Conservation (phyloP, 1,284 basidiomycete genomes). For the Abortiporus biennis region DNA sequence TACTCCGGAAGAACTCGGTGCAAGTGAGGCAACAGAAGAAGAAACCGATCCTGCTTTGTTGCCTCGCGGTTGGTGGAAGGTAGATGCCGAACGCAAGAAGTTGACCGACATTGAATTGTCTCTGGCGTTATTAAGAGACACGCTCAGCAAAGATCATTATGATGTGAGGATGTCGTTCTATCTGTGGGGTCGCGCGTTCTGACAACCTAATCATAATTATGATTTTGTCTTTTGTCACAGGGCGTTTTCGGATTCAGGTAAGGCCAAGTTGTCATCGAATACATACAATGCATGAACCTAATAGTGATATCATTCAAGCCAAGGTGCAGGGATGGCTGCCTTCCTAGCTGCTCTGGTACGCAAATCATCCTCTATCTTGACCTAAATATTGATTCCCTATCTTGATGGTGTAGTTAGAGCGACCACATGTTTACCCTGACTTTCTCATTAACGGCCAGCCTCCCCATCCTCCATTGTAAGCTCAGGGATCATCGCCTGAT, state of each 20-base stretch:
- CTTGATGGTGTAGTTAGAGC: slow-evolving; percentile 38
- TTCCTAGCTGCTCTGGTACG: slow-evolving; percentile 69
- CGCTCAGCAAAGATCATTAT: slow-evolving; percentile 46
- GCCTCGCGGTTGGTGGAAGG: slow-evolving; percentile 79
- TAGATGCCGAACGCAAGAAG: slow-evolving; percentile 41
- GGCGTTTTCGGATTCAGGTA: slow-evolving; percentile 82
- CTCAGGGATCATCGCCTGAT: too few relatives aligned
- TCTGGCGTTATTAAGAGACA: slow-evolving; percentile 37
- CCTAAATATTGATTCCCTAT: slow-evolving; percentile 1
- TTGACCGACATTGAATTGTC: slow-evolving; percentile 59
- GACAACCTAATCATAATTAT: too few relatives aligned
- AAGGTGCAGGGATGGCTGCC: slow-evolving; percentile 79
- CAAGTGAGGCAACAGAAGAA: slow-evolving; percentile 45
- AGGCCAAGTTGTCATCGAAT: slow-evolving; percentile 1
- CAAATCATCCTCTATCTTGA: slow-evolving; percentile 9
- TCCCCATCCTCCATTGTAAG: slow-evolving; percentile 67
- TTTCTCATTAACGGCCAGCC: slow-evolving; percentile 64
- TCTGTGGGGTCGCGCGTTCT: too few relatives aligned
- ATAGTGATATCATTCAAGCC: slow-evolving; percentile 33
- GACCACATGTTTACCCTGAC: slow-evolving; percentile 49
- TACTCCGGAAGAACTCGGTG: slow-evolving; percentile 43
- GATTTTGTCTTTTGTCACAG: too few relatives aligned
- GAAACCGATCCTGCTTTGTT: slow-evolving; percentile 56
- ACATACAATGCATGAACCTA: background rate
- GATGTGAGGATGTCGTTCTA: slow-evolving; percentile 37